Percentiles rank a stretch among this genome's conserved stretches.
Evolutionary conservation across 176 grass and related monocot species (phyloP).

Genomic region (Oryza coarctata): DNA sequence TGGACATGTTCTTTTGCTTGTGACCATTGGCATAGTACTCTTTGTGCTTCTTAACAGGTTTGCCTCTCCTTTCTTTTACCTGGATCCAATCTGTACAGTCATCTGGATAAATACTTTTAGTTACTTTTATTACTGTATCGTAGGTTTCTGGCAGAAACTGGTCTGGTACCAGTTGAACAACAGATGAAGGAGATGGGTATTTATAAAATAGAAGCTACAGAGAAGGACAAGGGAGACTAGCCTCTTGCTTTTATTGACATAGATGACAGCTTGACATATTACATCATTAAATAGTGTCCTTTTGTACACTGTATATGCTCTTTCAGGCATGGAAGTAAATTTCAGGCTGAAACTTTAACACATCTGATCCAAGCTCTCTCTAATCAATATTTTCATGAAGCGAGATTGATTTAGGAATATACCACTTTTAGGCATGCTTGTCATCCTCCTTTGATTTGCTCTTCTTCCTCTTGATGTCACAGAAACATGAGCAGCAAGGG

Average conservation of each 20-base stretch:
- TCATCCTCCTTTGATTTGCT: conserved; percentile 24
- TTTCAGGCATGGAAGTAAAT: not conserved
- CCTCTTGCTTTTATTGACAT: conserved; percentile 27
- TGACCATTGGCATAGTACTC: conserved; percentile 72
- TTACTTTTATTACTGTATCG: not conserved
- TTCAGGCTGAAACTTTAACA: not conserved
- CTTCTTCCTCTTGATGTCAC: conserved; percentile 51
- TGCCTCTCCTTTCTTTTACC: not conserved
- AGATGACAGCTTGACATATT: not conserved
- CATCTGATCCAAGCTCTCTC: not conserved
- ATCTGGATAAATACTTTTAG: not conserved
- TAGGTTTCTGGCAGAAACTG: conserved; percentile 90
- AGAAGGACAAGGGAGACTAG: conserved; percentile 56
- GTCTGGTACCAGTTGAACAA: conserved; percentile 78
- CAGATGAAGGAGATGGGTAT: conserved; percentile 95
- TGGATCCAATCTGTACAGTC: not conserved
- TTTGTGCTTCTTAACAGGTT: conserved; percentile 86
- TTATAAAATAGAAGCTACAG: conserved; percentile 46
- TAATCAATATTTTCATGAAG: not conserved
- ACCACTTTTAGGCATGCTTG: conserved; percentile 9
- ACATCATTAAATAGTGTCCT: conserved; percentile 22
- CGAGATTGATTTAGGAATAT: not conserved
- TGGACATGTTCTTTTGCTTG: conserved; percentile 77
- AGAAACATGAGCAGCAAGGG: conserved; percentile 65
- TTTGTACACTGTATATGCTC: not conserved